A percentile compares a stretch with the other conserved stretches of the same genome.
Conservation (phyloP, 306 rosid species). For the Begonia masoniana region DNA sequence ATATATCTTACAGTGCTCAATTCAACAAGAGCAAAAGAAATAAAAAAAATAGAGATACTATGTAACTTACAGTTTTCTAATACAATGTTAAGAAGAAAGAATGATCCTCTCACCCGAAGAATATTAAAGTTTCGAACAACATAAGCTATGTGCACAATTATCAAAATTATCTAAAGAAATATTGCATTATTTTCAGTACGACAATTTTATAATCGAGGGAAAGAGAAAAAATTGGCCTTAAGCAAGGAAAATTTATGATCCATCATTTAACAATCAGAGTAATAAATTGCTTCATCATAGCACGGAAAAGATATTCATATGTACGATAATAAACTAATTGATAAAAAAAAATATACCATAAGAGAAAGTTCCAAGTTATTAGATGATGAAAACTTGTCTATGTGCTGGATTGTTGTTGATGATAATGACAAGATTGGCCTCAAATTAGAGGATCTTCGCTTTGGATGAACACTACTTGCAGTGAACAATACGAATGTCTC, state of each 20-base stretch:
- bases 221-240: neutral
- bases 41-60: no score
- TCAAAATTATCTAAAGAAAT: no score
- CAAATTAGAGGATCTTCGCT: slow-evolving; percentile 1
- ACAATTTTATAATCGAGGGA: neutral
- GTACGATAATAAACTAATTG: neutral
- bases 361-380: slow-evolving; percentile 9
- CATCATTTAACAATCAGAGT: neutral
- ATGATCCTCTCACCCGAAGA: no score
- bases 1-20: no score
- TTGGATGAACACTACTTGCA: no score
- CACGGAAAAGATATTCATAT: no score
- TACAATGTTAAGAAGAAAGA: no score
- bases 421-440: slow-evolving; percentile 9
- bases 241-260: neutral
- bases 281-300: neutral
- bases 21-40: no score
- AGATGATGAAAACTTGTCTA: slow-evolving; percentile 4
- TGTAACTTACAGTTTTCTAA: no score
- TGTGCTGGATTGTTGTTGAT: slow-evolving; percentile 6
- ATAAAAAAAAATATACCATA: slow-evolving; percentile 7
- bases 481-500: neutral
- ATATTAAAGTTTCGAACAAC: no score
- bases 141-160: no score
- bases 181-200: no score